These are phyloP conservation scores for Sergeia podlipaevii DNA, from an alignment of 208 protist species.

Conservation along the genomic window DNA sequence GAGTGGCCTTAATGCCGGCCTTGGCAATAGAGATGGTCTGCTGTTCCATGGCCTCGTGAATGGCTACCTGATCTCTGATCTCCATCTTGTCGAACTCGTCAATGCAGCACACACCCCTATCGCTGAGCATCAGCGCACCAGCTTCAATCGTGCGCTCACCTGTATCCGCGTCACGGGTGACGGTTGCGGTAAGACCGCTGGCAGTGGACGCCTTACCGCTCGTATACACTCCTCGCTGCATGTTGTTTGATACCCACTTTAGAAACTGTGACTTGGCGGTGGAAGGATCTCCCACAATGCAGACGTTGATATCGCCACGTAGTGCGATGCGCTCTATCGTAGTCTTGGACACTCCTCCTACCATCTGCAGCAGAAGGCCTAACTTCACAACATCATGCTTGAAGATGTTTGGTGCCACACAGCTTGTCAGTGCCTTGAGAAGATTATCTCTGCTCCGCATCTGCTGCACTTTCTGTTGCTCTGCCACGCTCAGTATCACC, in stretches of 20 bases:
- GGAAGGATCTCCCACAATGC: conserved; percentile 98
- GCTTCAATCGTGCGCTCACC: conserved; percentile 99
- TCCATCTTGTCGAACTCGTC: conserved; percentile 99
- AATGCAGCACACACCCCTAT: conserved; percentile 99
- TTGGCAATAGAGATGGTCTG: conserved; percentile 99
- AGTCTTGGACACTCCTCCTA: conserved; percentile 98
- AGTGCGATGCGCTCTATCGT: conserved; percentile 94
- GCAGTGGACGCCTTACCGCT: conserved; percentile 97
- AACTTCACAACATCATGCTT: conserved; percentile 98
- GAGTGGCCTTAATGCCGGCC: conserved; percentile 97
- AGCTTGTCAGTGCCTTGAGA: conserved; percentile 87
- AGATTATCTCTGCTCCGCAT: conserved; percentile 79
- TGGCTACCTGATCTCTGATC: conserved; percentile 98
- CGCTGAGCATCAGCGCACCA: conserved; percentile 99
- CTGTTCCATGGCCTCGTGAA: conserved; percentile 99
- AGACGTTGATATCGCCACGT: conserved; percentile 99
- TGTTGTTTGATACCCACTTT: conserved; percentile 95
- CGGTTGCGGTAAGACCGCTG: conserved; percentile 97
- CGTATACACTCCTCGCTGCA: conserved; percentile 97
- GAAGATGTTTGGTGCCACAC: conserved; percentile 94
- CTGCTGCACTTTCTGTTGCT: conserved; percentile 68
- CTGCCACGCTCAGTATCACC: conserved; percentile 63
- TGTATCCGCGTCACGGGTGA: conserved; percentile 98
- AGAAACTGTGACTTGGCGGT: conserved; percentile 99
- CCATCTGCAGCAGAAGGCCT: conserved; percentile 98